Evolutionary conservation across 208 protist genomes (phyloP).

Genomic region (Wallacemonas rigidus): DNA sequence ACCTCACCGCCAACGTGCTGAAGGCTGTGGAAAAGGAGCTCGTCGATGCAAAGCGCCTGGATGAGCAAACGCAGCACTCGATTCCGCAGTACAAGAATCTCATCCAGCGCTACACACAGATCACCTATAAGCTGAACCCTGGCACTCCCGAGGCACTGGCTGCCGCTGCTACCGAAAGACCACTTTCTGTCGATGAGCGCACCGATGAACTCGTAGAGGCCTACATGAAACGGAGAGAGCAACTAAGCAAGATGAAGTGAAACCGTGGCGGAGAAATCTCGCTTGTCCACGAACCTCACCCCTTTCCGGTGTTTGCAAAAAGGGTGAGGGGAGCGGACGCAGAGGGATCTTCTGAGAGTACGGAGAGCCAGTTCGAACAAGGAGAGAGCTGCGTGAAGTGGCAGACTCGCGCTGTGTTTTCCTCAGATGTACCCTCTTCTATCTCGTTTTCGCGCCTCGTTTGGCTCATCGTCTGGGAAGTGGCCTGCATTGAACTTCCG

Average conservation of each 20-base stretch:
- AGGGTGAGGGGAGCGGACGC: too few relatives aligned
- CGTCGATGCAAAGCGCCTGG: constrained; percentile 62
- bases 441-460: too few relatives aligned
- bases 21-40: constrained; percentile 67
- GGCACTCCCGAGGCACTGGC: constrained; percentile 33
- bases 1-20: constrained; percentile 52
- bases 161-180: constrained; percentile 1
- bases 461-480: too few relatives aligned
- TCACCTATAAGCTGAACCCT: constrained; percentile 75
- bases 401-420: too few relatives aligned
- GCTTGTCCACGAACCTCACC: too few relatives aligned
- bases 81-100: constrained; percentile 72
- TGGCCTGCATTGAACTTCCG: too few relatives aligned
- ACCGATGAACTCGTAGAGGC: constrained; percentile 60
- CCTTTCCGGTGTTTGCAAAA: too few relatives aligned
- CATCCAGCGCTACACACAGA: constrained; percentile 45
- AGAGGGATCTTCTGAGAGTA: too few relatives aligned
- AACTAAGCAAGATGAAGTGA: constrained; percentile 41
- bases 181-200: constrained; percentile 49
- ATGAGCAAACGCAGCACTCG: constrained; percentile 60
- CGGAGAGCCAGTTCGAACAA: too few relatives aligned
- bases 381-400: too few relatives aligned
- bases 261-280: background rate
- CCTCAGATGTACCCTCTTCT: too few relatives aligned
- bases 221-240: constrained; percentile 59